Evolutionary conservation across 306 rosid species (phyloP), one percentile per base, ranked within the genome.

Genomic region (Alnus rubra): DNA sequence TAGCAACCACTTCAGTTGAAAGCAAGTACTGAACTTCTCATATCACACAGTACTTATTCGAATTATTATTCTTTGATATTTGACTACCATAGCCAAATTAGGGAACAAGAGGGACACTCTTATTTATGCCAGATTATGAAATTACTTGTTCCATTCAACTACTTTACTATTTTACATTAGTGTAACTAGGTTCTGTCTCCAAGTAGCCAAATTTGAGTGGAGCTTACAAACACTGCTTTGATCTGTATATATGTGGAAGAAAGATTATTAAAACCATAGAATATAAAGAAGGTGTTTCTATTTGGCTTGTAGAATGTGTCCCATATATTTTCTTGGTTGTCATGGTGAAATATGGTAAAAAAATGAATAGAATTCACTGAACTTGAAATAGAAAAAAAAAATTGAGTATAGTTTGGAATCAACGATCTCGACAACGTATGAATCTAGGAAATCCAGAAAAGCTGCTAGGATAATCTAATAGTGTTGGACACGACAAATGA

Each of bases 61-160:
- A 62, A 9, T 37, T 18, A n/a, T n/a, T n/a, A 16, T 37, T 18
- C 49, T 39, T 39, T 14, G 49, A 15, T 67, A 16, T 10, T 37
- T 67, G n/a, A 37, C 13, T 67, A 18, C 71, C 5, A 9, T 8
- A 16, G 2, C 50, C 30, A 67, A 67, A 67, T 67, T 37, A 37
- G 71, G 71, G 19, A 64, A 7, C 71, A 64, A 64, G 71, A 16
- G 47, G 23, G 70, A 64, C 59, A 6, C 13, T 62, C 42, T 62
- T 62, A 9, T 58, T 2, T 60, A 23, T 60, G 67, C 13, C 8
- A 60, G 67, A 23, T 28, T 30, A 31, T 51, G 55, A 13, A 28
- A 60, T 60, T 11, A 1, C 31, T 35, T 60, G 19, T 14, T 33
- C 16, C 10, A 54, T 63, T 33, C 69, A 63, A 33, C 16, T 63